A percentile compares a stretch with the other conserved stretches of the same genome.
Conservation (phyloP, 768 basidiomycete genomes). For the Fibroporia radiculosa region DNA sequence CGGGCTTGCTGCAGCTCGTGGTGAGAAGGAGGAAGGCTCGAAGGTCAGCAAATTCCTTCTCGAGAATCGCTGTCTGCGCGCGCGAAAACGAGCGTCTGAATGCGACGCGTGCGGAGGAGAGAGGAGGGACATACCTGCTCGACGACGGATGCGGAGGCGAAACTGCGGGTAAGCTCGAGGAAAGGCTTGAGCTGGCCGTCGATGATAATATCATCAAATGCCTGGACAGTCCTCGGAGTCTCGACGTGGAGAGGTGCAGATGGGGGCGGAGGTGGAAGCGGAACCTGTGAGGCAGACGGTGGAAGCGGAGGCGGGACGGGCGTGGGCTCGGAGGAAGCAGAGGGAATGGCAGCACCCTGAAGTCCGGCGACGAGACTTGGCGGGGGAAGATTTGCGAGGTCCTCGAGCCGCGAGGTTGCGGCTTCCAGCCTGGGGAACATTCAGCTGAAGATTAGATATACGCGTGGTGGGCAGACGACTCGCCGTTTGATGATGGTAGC, state of each 20-base stretch:
- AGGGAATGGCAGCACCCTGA: constrained; percentile 3
- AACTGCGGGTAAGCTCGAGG: constrained; percentile 57
- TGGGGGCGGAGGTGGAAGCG: constrained; percentile 23
- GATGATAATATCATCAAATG: constrained; percentile 69
- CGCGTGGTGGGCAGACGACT: constrained; percentile 2
- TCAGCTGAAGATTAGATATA: constrained; percentile 13
- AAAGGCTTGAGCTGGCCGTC: constrained; percentile 70
- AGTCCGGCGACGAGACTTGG: constrained; percentile 15
- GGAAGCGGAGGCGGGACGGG: constrained; percentile 22
- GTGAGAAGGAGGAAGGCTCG: constrained; percentile 62
- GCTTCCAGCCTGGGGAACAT: constrained; percentile 68
- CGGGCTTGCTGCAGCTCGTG: constrained; percentile 74
- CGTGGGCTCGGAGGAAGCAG: constrained; percentile 12
- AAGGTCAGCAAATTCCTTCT: constrained; percentile 59
- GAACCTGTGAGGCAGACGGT: constrained; percentile 28
- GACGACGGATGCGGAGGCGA: constrained; percentile 61
- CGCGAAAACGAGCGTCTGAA: neutral
- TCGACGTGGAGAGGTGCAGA: constrained; percentile 31
- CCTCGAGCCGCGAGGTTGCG: constrained; percentile 89
- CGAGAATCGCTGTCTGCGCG: constrained; percentile 57
- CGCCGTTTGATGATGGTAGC: constrained; percentile 81
- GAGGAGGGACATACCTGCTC: constrained; percentile 57
- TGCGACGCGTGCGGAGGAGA: no score
- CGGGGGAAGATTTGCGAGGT: constrained; percentile 53
- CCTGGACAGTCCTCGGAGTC: constrained; percentile 53